Percentiles rank a stretch among this genome's conserved stretches.
Conservation (phyloP, 2,329 filamentous ascomycete species). For the Amesomyces nigricolor region DNA sequence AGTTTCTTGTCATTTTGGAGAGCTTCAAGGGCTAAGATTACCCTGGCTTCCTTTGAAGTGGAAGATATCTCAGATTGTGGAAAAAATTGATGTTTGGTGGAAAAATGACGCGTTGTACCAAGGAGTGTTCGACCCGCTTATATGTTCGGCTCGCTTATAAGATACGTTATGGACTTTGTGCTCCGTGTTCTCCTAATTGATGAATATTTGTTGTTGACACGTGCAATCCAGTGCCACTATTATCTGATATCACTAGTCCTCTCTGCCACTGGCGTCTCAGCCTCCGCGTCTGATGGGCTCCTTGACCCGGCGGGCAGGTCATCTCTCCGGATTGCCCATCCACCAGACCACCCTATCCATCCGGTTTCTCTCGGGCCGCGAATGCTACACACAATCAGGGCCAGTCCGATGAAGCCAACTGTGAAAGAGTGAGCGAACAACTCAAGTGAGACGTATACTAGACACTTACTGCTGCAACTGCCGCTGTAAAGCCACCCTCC, state of each 20-base stretch:
- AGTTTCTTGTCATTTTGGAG: no score
- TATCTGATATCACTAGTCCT: not conserved
- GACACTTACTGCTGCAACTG: slow-evolving; percentile 34
- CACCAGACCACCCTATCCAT: slow-evolving; percentile 41
- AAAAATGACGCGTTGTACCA: no score
- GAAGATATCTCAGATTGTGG: no score
- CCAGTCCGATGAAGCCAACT: slow-evolving; percentile 36
- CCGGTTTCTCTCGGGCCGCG: slow-evolving; percentile 37
- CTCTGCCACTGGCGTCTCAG: not conserved
- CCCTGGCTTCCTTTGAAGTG: no score
- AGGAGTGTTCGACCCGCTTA: no score
- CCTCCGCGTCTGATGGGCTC: not conserved
- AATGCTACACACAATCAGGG: slow-evolving; percentile 33
- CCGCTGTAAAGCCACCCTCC: slow-evolving; percentile 49
- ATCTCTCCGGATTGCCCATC: slow-evolving; percentile 34
- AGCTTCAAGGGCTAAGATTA: no score
- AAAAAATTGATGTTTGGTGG: no score
- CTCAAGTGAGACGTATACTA: not conserved
- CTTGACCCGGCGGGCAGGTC: slow-evolving; percentile 2
- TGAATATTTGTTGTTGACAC: no score
- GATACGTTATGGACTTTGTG: no score
- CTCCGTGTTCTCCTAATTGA: no score
- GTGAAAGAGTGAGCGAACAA: not conserved
- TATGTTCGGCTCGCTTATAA: no score
- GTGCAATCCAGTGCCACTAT: not conserved